These are phyloP conservation scores for Talaromyces sp. DNA, from an alignment of 2,329 filamentous ascomycete genomes.

Conservation along the genomic window DNA sequence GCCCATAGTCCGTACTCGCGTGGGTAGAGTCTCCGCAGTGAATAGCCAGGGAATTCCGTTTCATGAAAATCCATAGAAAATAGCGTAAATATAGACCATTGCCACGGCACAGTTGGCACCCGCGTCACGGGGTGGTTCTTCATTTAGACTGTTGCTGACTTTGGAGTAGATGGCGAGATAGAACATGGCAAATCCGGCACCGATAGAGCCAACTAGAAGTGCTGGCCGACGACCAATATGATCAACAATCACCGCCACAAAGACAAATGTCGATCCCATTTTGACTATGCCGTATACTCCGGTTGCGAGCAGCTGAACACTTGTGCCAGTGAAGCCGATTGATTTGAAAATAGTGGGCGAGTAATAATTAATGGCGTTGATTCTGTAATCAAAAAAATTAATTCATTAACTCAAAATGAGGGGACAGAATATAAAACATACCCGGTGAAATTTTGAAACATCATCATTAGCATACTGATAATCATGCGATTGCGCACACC, in stretches of 20 bases:
- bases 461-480: slow-evolving; percentile 47
- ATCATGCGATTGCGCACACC: slow-evolving; percentile 48
- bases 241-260: slow-evolving; percentile 48
- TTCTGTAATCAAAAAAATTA: slow-evolving; percentile 46
- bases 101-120: slow-evolving; percentile 20
- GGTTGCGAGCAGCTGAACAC: slow-evolving; percentile 49
- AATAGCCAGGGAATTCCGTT: slow-evolving; percentile 32
- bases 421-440: slow-evolving; percentile 55
- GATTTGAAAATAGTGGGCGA: slow-evolving; percentile 56
- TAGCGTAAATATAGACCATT: slow-evolving; percentile 18
- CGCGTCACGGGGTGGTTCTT: slow-evolving; percentile 4
- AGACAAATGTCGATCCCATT: slow-evolving; percentile 65
- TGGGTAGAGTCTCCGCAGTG: slow-evolving; percentile 36
- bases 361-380: slow-evolving; percentile 57
- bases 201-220: slow-evolving; percentile 50
- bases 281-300: slow-evolving; percentile 57
- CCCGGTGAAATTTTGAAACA: slow-evolving; percentile 47
- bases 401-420: slow-evolving; percentile 58
- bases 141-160: slow-evolving; percentile 3
- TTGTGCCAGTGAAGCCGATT: slow-evolving; percentile 43
- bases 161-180: slow-evolving; percentile 18
- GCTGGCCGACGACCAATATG: slow-evolving; percentile 43
- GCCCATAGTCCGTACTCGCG: slow-evolving; percentile 33
- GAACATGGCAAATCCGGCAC: slow-evolving; percentile 47
- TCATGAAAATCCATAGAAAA: slow-evolving; percentile 24